Evolutionary conservation across 2,329 filamentous ascomycete species (phyloP).

Genomic region (Tolypocladium tropicale): DNA sequence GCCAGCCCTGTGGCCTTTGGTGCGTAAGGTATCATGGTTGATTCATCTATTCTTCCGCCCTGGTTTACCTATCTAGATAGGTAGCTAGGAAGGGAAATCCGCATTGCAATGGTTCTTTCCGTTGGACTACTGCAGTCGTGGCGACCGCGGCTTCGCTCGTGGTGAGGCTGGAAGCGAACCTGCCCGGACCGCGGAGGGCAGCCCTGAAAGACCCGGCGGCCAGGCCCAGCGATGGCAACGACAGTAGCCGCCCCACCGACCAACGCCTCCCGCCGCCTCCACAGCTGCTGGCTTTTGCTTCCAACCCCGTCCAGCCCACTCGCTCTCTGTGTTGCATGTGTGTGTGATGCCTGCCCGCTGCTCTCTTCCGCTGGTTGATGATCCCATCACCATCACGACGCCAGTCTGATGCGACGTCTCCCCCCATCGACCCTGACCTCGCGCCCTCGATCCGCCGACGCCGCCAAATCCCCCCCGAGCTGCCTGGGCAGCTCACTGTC

Average conservation of each 20-base stretch:
- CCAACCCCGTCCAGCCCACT: background rate
- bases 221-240: background rate
- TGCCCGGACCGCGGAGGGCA: background rate
- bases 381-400: background rate
- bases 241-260: background rate
- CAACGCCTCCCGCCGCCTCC: background rate
- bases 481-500: constrained; percentile 57
- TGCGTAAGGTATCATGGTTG: too few species aligned
- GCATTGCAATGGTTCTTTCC: too few species aligned
- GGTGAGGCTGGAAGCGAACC: background rate
- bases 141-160: too few species aligned
- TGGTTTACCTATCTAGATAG: too few species aligned
- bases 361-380: constrained; percentile 3
- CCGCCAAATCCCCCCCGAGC: constrained; percentile 32
- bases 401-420: constrained; percentile 1
- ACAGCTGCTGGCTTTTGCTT: background rate
- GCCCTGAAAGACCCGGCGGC: background rate
- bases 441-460: background rate
- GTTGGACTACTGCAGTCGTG: too few species aligned
- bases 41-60: background rate
- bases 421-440: background rate
- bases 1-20: too few species aligned
- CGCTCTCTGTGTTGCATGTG: constrained; percentile 4
- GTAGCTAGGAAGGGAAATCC: too few species aligned
- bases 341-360: constrained; percentile 5